A percentile compares a stretch with the other conserved stretches of the same genome.
Evolutionary conservation across 2,329 filamentous ascomycete species (phyloP).

Genomic region (Penicillium sp.): DNA sequence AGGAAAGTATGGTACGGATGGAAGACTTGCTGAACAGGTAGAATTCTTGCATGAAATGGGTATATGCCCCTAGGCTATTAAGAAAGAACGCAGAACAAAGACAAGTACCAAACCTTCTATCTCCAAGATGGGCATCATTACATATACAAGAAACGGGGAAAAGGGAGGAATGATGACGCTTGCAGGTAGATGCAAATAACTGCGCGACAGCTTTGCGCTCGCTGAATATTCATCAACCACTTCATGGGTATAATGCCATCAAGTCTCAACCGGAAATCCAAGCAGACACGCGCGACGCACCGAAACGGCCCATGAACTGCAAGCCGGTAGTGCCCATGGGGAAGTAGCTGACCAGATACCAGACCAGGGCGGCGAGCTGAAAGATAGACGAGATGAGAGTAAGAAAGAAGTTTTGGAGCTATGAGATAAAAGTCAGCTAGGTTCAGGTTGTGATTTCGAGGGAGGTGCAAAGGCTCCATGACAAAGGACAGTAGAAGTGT

Average conservation of each 20-base stretch:
- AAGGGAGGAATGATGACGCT: neutral
- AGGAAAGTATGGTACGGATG: neutral
- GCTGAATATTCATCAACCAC: neutral
- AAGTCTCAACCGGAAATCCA: slow-evolving; percentile 74
- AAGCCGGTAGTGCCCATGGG: slow-evolving; percentile 92
- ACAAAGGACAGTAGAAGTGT: neutral
- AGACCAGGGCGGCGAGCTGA: slow-evolving; percentile 79
- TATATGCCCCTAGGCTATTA: neutral
- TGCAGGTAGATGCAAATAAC: neutral
- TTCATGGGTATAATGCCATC: neutral
- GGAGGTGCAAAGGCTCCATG: slow-evolving; percentile 7
- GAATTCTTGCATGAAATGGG: neutral
- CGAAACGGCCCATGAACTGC: slow-evolving; percentile 82
- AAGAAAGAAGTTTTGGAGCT: slow-evolving; percentile 82
- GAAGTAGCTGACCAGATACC: slow-evolving; percentile 97
- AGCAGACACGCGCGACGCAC: slow-evolving; percentile 76
- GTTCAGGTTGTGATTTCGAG: neutral
- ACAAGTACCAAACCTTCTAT: slow-evolving; percentile 7
- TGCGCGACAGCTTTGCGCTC: neutral
- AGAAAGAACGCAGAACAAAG: neutral
- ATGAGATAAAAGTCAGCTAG: neutral
- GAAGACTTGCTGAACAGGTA: neutral
- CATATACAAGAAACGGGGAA: slow-evolving; percentile 3
- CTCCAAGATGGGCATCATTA: neutral
- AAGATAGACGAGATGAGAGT: slow-evolving; percentile 81